Conservation (phyloP, 1,284 basidiomycete genomes). For the Anthracocystis walkeri region DNA sequence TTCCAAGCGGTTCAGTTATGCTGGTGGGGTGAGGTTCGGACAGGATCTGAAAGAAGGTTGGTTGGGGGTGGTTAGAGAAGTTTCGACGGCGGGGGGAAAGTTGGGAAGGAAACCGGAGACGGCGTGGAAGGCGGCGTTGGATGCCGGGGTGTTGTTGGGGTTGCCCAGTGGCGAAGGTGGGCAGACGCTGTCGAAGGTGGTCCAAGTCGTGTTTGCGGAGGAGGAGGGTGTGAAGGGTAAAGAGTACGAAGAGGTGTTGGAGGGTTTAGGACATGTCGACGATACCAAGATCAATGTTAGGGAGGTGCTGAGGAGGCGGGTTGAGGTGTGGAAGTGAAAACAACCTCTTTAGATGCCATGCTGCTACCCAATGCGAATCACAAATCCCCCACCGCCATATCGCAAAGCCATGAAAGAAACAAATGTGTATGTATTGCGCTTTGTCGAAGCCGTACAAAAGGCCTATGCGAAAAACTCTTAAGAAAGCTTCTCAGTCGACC, state of each 20-base stretch:
- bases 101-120: conserved; percentile 53
- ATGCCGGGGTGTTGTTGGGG: conserved; percentile 24
- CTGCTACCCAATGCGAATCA: neutral
- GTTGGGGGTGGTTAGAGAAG: conserved; percentile 54
- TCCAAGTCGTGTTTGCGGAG: conserved; percentile 32
- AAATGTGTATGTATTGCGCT: neutral
- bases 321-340: conserved; percentile 46
- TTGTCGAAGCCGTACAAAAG: too few relatives aligned
- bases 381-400: neutral
- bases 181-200: conserved; percentile 31
- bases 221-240: conserved; percentile 11
- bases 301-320: conserved; percentile 30
- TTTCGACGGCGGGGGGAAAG: conserved; percentile 5
- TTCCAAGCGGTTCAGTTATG: conserved; percentile 25
- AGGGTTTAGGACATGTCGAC: conserved; percentile 22
- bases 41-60: conserved; percentile 57
- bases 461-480: neutral
- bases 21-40: conserved; percentile 37
- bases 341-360: too few relatives aligned
- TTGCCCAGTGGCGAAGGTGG: conserved; percentile 9
- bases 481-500: conserved; percentile 61
- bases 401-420: neutral
- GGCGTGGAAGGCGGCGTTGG: conserved; percentile 42
- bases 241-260: conserved; percentile 19
- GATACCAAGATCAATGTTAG: conserved; percentile 27